Conservation (phyloP, 2,329 filamentous ascomycete genomes). For the Endothia cerciana region DNA sequence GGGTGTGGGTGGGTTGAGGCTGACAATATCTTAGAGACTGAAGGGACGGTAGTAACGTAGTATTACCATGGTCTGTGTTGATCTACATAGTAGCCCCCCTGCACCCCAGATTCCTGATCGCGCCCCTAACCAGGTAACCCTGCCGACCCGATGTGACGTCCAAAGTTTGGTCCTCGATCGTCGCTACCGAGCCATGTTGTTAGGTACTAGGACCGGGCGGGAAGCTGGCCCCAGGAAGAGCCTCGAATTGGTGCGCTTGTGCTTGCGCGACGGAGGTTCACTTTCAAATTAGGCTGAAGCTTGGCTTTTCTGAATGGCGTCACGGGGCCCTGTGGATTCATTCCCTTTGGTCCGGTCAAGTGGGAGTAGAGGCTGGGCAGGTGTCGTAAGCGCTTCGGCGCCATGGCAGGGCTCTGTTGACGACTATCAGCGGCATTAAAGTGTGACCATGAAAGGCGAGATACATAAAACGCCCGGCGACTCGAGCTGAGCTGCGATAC, state of each 20-base stretch:
- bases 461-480: background rate
- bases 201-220: background rate
- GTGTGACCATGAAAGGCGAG: background rate
- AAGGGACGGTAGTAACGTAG: too few relatives aligned
- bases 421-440: background rate
- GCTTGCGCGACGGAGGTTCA: background rate
- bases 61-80: too few relatives aligned
- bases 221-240: background rate
- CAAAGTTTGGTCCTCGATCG: background rate
- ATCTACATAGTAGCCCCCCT: too few relatives aligned
- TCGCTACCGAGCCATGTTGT: background rate
- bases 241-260: slow-evolving; percentile 7
- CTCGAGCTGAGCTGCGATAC: background rate
- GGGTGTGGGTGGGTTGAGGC: slow-evolving; percentile 3
- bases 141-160: background rate
- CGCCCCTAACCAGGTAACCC: background rate
- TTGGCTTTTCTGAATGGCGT: background rate
- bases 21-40: too few relatives aligned
- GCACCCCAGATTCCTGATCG: slow-evolving; percentile 2
- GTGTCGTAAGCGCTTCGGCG: background rate
- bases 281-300: background rate
- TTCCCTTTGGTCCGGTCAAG: too few relatives aligned
- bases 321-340: too few relatives aligned
- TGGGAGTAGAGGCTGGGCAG: background rate
- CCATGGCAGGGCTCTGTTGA: background rate